Evolutionary conservation across 2,329 filamentous ascomycete species (phyloP).

Genomic region (Diaporthe eres): DNA sequence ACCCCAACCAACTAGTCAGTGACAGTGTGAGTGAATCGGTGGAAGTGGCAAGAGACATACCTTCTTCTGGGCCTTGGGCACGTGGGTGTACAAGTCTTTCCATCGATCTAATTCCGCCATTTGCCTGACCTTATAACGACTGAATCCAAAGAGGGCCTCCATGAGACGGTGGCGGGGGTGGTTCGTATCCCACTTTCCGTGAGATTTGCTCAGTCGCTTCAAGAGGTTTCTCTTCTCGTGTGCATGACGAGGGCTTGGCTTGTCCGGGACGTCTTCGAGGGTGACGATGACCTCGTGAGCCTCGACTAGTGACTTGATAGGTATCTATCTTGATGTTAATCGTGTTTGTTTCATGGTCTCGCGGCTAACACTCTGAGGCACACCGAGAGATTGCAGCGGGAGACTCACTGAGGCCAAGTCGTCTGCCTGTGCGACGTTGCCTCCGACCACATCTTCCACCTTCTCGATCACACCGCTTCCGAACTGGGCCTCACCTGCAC

Average conservation of each 20-base stretch:
- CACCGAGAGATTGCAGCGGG: background rate
- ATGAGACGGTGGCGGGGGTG: background rate
- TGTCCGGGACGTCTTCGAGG: background rate
- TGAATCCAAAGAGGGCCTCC: background rate
- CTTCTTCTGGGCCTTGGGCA: conserved; percentile 4
- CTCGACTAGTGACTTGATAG: background rate
- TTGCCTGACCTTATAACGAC: background rate
- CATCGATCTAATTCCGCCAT: background rate
- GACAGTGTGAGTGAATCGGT: no score
- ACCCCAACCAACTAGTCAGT: background rate
- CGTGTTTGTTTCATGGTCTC: no score
- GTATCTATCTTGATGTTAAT: background rate
- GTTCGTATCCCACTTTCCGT: background rate
- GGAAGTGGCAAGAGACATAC: background rate
- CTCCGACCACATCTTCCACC: background rate
- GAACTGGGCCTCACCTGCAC: no score
- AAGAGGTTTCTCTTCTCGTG: background rate
- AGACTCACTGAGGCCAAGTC: background rate
- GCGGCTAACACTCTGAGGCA: no score
- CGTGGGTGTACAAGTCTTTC: background rate
- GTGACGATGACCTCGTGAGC: background rate
- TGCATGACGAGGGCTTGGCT: background rate
- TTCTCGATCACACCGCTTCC: background rate
- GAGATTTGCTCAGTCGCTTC: background rate
- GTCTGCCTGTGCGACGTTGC: background rate